A percentile compares a stretch with the other conserved stretches of the same genome.
phyloP scores from a whole-genome alignment of 352 stramenopile species.

The Pythium apleroticum region DNA sequence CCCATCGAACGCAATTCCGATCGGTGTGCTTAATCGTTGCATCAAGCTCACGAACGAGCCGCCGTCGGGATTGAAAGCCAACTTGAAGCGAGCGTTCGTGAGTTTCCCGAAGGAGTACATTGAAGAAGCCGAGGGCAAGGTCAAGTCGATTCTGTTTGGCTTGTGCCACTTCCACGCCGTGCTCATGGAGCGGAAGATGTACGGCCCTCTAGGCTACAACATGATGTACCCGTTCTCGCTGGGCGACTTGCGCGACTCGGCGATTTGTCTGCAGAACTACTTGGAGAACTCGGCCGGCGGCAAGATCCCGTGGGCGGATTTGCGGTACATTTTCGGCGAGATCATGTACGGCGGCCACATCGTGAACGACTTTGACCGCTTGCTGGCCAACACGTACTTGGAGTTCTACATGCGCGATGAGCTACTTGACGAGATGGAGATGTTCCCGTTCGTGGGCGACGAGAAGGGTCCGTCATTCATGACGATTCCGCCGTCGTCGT shows the following conservation, averaged over 20 bases:
- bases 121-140: slow-evolving; percentile 82
- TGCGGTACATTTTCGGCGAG: slow-evolving; percentile 89
- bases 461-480: slow-evolving; percentile 94
- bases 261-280: slow-evolving; percentile 88
- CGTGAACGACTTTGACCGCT: slow-evolving; percentile 79
- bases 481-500: slow-evolving; percentile 91
- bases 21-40: slow-evolving; percentile 85
- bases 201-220: slow-evolving; percentile 89
- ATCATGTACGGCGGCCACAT: slow-evolving; percentile 91
- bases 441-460: slow-evolving; percentile 97
- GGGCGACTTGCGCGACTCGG: slow-evolving; percentile 82
- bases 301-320: slow-evolving; percentile 90
- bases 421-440: slow-evolving; percentile 97
- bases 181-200: slow-evolving; percentile 92
- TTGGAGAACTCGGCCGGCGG: slow-evolving; percentile 89
- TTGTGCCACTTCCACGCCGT: slow-evolving; percentile 93
- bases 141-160: slow-evolving; percentile 88
- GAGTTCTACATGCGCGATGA: slow-evolving; percentile 89
- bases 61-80: slow-evolving; percentile 84
- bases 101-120: slow-evolving; percentile 74
- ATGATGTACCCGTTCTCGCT: slow-evolving; percentile 89
- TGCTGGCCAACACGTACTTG: slow-evolving; percentile 85
- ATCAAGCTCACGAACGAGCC: slow-evolving; percentile 92
- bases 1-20: slow-evolving; percentile 80
- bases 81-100: slow-evolving; percentile 85